Evolutionary conservation across 2,329 filamentous ascomycete genomes (phyloP).

Genomic region (Penicillium psychrosexuale): DNA sequence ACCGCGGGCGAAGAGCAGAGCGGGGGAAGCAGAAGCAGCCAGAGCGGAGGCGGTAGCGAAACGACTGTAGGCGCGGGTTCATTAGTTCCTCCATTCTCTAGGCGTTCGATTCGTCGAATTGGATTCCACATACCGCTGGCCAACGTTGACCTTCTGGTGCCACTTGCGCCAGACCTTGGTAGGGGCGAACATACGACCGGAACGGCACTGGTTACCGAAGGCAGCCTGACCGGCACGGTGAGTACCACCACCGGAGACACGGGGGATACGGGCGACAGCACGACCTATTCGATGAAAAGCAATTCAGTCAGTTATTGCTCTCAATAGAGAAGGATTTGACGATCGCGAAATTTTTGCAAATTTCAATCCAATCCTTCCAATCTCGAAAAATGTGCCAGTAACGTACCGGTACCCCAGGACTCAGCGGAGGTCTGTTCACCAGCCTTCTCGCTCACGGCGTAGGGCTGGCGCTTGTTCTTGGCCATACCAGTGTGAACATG

Average conservation of each 20-base stretch:
- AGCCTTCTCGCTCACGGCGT: conserved; percentile 99
- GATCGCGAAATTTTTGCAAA: conserved; percentile 1
- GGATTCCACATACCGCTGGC: conserved; percentile 72
- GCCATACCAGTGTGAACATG: conserved; percentile 95
- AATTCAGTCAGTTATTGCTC: conserved; percentile 11
- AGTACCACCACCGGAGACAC: conserved; percentile 99
- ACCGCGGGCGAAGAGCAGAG: conserved; percentile 93
- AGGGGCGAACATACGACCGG: conserved; percentile 99
- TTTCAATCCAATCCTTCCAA: conserved; percentile 16
- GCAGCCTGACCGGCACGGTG: conserved; percentile 99
- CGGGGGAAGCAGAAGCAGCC: conserved; percentile 90
- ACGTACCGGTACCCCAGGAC: conserved; percentile 98
- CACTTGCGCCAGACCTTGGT: conserved; percentile 99
- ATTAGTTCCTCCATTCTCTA: conserved; percentile 11
- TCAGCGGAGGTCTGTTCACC: conserved; percentile 99
- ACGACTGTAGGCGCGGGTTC: conserved; percentile 56
- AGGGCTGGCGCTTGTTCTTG: conserved; percentile 99
- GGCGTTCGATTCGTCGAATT: background rate
- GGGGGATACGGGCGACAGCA: conserved; percentile 99
- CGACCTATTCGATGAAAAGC: conserved; percentile 61
- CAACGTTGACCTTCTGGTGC: conserved; percentile 99
- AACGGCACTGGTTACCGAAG: conserved; percentile 99
- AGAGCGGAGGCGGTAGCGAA: conserved; percentile 97
- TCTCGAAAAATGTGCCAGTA: conserved; percentile 18
- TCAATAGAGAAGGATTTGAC: background rate